Base-by-base conservation (phyloP, 371 early-diverging fungal genomes). In the Rhizopus stolonifer region DNA sequence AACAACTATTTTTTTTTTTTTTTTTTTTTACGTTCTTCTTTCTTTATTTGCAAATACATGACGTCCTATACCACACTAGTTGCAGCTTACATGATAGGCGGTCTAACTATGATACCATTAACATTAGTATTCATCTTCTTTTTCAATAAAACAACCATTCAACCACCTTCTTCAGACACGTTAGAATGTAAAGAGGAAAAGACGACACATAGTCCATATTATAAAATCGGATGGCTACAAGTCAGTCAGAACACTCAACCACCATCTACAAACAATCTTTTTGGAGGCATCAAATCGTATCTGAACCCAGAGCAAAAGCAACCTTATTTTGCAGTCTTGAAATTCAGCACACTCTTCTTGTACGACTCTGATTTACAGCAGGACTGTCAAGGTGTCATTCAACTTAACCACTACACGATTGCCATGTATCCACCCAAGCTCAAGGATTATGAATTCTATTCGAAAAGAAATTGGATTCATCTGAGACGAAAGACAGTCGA, bases 291-390 rank as follows among this genome's bases (percentile, higher is more conserved):
- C 17, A 68, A 69, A 56, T 61, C 73, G 4, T 70, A 70, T 47
- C 64, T 72, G 44, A 42, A 47, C 38, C 46, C 25, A 57, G 42
- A 18, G 61, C 50, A 39, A 23, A 17, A 25, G 65, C 77, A 54
- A 79, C 23, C 80, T 82, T 54, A 80, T 52, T 95, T 85, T 69
- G 91, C 82, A 1, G 92, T 91, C 1, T 62, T 95, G 38, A 86
- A 88, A 47, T 82, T 89, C 64, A 84, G 86, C 43, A 89, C 87
- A 7, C 68, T 95, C 29, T 88, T 85, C 48, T 63, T 95, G 50
- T 95, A 95, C 62, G 89, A 90, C 43, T 83, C 86, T 32, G 93
- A 92, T 54, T 77, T 85, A 22, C 87, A 87, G 65, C 65, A 79
- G 26, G 91, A 93, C 50, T 92, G 93, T 61, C 80, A 84, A 25